A percentile compares a stretch with the other conserved stretches of the same genome.
These are phyloP conservation scores for Phaeophleospora eucalypticola DNA, from an alignment of 2,329 filamentous ascomycete genomes.

Conservation along the genomic window DNA sequence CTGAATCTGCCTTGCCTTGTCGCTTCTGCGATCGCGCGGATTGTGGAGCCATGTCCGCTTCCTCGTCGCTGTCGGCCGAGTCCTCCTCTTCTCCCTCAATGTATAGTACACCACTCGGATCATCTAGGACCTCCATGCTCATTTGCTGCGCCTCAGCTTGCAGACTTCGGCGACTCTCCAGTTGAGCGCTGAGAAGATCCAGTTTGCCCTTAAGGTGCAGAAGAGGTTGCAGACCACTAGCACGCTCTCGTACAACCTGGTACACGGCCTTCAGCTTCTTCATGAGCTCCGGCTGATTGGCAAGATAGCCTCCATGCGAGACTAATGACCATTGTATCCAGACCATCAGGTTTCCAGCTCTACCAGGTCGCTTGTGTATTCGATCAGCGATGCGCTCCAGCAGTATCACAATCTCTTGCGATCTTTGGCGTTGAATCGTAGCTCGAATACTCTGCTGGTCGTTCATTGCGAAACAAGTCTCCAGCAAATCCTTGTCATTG, in stretches of 20 bases:
- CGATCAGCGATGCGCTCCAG: constrained; percentile 81
- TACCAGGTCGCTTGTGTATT: constrained; percentile 79
- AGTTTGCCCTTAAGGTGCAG: constrained; percentile 90
- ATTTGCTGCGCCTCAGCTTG: constrained; percentile 47
- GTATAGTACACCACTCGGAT: constrained; percentile 74
- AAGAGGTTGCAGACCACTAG: constrained; percentile 74
- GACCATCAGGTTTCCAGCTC: constrained; percentile 83
- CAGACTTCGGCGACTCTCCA: constrained; percentile 71
- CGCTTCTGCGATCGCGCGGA: constrained; percentile 31
- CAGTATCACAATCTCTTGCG: constrained; percentile 71
- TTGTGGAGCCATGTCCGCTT: constrained; percentile 42
- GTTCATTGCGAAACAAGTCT: constrained; percentile 81
- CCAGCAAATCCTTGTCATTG: constrained; percentile 83
- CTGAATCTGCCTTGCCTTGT: constrained; percentile 10
- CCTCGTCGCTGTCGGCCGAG: constrained; percentile 52
- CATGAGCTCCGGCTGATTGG: constrained; percentile 77
- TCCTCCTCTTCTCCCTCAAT: constrained; percentile 75
- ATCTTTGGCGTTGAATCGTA: constrained; percentile 88
- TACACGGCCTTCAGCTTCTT: constrained; percentile 74
- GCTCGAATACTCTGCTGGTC: constrained; percentile 74
- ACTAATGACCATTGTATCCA: constrained; percentile 97
- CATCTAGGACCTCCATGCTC: constrained; percentile 56
- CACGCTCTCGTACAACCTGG: constrained; percentile 81
- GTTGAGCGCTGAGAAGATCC: constrained; percentile 87
- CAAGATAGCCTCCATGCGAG: constrained; percentile 85